Conservation (phyloP, 2,329 filamentous ascomycete genomes). For the Sporothrix brunneoviolacea region DNA sequence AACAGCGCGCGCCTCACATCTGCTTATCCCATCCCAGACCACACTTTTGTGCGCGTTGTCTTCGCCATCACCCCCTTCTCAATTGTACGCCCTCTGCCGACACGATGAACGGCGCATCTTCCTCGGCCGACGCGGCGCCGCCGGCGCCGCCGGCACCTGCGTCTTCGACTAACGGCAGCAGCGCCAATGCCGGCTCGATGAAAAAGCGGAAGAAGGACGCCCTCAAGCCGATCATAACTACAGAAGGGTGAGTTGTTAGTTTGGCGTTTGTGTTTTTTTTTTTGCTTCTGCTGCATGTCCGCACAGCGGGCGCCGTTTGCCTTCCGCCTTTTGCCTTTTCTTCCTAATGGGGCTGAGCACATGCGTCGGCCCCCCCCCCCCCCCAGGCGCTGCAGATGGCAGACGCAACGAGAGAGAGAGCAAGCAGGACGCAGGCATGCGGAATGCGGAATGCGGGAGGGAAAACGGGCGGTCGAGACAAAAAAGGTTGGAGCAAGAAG, state of each 20-base stretch:
- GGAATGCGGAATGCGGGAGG: background rate
- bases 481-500: background rate
- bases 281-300: slow-evolving; percentile 2
- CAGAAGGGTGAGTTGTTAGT: slow-evolving; percentile 38
- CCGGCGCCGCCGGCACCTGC: slow-evolving; percentile 5
- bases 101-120: slow-evolving; percentile 19
- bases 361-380: background rate
- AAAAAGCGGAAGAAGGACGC: slow-evolving; percentile 73
- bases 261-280: background rate
- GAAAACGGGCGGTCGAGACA: background rate
- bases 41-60: background rate
- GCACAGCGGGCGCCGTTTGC: too few species aligned
- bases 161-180: slow-evolving; percentile 2
- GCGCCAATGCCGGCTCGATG: slow-evolving; percentile 8
- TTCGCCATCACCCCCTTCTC: background rate
- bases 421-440: background rate
- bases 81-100: background rate
- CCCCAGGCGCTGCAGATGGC: too few species aligned
- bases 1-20: slow-evolving; percentile 9
- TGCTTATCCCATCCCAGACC: slow-evolving; percentile 7
- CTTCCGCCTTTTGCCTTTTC: background rate
- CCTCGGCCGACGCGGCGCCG: slow-evolving; percentile 10
- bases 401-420: background rate
- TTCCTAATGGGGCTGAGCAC: background rate
- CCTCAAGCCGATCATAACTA: slow-evolving; percentile 70